A percentile compares a stretch with the other conserved stretches of the same genome.
These are phyloP conservation scores for Aureobasidium sp. DNA, from an alignment of 2,329 filamentous ascomycete species.

Conservation along the genomic window DNA sequence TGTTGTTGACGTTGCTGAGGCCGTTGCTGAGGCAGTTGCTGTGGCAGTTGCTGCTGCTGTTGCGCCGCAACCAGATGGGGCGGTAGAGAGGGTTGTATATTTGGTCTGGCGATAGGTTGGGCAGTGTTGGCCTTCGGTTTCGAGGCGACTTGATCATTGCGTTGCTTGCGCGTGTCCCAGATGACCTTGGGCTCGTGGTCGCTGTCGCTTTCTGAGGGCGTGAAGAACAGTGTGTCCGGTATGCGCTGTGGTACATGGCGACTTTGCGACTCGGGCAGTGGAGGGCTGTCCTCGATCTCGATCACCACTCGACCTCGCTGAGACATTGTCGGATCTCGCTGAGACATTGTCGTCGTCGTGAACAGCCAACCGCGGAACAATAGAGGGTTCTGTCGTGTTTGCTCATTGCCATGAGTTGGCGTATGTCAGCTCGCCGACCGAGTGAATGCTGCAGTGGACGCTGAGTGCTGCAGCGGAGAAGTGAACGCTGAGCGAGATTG, in stretches of 20 bases:
- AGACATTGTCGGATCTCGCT: background rate
- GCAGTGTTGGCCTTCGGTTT: background rate
- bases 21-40: too few species aligned
- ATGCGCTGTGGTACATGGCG: background rate
- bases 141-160: background rate
- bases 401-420: too few species aligned
- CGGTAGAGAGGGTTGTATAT: too few species aligned
- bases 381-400: too few species aligned
- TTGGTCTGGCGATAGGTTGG: background rate
- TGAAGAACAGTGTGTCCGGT: background rate
- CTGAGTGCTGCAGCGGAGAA: too few species aligned
- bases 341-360: background rate
- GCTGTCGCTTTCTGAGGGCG: background rate
- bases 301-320: background rate
- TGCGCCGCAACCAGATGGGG: fast-evolving
- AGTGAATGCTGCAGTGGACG: too few species aligned
- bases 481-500: too few species aligned
- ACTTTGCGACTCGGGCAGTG: background rate
- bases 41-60: too few species aligned
- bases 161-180: background rate
- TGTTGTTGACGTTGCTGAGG: too few species aligned
- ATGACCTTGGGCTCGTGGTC: background rate
- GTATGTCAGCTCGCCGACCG: too few species aligned
- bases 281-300: background rate
- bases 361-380: too few species aligned